phyloP scores from a whole-genome alignment of 352 stramenopile genomes.

The Peronosclerospora sorghi region DNA sequence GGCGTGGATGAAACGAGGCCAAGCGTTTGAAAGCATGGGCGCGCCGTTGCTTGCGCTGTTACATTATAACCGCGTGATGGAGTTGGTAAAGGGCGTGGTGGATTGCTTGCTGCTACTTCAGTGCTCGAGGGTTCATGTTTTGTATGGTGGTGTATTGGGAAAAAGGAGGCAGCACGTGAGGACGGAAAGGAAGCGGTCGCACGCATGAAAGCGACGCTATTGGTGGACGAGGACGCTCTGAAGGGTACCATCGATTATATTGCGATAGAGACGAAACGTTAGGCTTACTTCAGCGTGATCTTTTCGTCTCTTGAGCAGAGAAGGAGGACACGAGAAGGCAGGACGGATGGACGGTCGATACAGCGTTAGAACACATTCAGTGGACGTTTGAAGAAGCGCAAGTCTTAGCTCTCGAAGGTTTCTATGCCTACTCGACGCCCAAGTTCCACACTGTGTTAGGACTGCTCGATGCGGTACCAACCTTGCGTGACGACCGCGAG shows the following conservation, averaged over 20 bases:
- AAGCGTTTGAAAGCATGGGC: conserved; percentile 44
- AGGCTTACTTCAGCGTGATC: no score
- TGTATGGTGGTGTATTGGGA: neutral
- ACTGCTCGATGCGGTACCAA: conserved; percentile 20
- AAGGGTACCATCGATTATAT: conserved; percentile 8
- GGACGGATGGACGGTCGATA: conserved; percentile 3
- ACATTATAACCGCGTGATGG: conserved; percentile 48
- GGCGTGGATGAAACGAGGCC: conserved; percentile 43
- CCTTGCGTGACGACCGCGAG: conserved; percentile 4
- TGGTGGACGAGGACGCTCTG: conserved; percentile 12
- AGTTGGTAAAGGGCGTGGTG: conserved; percentile 20
- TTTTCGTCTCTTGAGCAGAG: no score
- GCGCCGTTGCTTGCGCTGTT: conserved; percentile 53
- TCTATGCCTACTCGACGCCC: conserved; percentile 46
- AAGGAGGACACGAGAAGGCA: conserved; percentile 5
- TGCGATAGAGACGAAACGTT: neutral
- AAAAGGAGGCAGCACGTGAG: conserved; percentile 22
- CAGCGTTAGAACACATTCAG: conserved; percentile 23
- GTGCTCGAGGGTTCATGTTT: neutral
- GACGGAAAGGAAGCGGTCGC: conserved; percentile 18
- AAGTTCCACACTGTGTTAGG: conserved; percentile 39
- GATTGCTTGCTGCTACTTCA: neutral
- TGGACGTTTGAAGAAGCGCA: conserved; percentile 36
- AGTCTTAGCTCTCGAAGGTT: conserved; percentile 53
- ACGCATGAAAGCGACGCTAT: conserved; percentile 22